Evolutionary conservation across 2,329 filamentous ascomycete genomes (phyloP), one percentile per base, ranked within the genome.

Genomic region (Akanthomyces muscarius): DNA sequence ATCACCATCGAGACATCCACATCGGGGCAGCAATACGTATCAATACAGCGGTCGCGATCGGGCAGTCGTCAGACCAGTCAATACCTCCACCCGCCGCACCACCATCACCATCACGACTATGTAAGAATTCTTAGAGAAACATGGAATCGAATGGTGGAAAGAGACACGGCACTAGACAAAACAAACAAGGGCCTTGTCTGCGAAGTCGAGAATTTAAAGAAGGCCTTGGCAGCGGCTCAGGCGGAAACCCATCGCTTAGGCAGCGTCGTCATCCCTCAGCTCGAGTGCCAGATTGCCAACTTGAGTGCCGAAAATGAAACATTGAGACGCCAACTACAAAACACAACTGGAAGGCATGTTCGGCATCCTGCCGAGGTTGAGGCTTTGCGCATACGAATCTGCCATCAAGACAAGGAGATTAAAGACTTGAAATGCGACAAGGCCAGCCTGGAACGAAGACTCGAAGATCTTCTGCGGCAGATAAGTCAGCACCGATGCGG

Each of bases 21-120:
- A 13, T 68, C 71, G 14, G 76, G 75, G 21, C 71, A 68, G 42
- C 75, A 76, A 63, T 75, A 75, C 61, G 75, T 79, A 28, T 69
- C 73, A 50, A 66, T 78, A 71, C 78, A 77, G 67, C 74, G 75
- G 61, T 76, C 76, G 21, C 72, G 71, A 62, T 77, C 76, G 3
- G 70, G 72, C 58, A 69, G 67, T 50, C 72, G 71, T 44, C 33
- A 47, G 36, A 18, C 51, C 33, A 23, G 21, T 33, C 68, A 72
- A 48, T 70, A 72, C 59, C 69, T 67, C 45, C 68, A 72, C 52
- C 70, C 72, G 57, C 68, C 52, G 25, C 70, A 71, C 53, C 71
- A 72, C 56, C 67, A 71, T 63, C 71, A 69, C 60, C 69, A 72
- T 64, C 68, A 71, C 65, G 73, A 77, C 60, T 74, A 74, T 65